A percentile compares a stretch with the other conserved stretches of the same genome.
These are phyloP conservation scores for Monosporascus ibericus DNA, from an alignment of 2,329 filamentous ascomycete genomes.

Conservation along the genomic window DNA sequence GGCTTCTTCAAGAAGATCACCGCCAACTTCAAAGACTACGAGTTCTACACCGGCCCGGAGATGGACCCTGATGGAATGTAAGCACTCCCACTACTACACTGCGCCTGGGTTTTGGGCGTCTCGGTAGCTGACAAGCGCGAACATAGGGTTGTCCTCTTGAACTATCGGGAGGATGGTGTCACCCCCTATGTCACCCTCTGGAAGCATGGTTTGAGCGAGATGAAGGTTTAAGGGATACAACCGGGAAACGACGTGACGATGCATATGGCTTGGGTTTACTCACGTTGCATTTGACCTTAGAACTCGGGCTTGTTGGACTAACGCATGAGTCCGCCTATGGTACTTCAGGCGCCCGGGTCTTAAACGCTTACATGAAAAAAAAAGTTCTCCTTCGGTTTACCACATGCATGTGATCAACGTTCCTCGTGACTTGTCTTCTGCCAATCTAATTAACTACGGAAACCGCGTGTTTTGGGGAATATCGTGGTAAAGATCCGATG, in stretches of 20 bases:
- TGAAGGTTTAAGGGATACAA: constrained; percentile 71
- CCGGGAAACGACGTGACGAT: constrained; percentile 5
- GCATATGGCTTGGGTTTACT: constrained; percentile 8
- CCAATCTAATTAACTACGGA: background rate
- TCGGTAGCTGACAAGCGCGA: background rate
- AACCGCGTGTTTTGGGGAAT: background rate
- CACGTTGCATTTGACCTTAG: constrained; percentile 10
- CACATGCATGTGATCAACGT: background rate
- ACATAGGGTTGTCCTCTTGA: constrained; percentile 76
- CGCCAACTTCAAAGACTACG: constrained; percentile 89
- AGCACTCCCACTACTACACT: constrained; percentile 29
- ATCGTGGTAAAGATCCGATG: background rate
- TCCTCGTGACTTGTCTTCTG: background rate
- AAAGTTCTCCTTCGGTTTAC: background rate
- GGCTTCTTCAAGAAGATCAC: constrained; percentile 73
- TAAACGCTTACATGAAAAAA: constrained; percentile 7
- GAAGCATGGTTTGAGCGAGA: constrained; percentile 87
- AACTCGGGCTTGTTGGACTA: constrained; percentile 14
- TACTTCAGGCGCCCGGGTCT: constrained; percentile 6
- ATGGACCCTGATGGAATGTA: constrained; percentile 95
- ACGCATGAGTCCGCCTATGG: constrained; percentile 14
- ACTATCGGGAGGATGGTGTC: constrained; percentile 94
- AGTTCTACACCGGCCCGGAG: constrained; percentile 86
- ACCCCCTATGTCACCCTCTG: constrained; percentile 87
- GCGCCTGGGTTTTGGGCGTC: constrained; percentile 4